Base-by-base conservation (phyloP, 495 filamentous ascomycete species). In the Aspergillus bertholletiae region DNA sequence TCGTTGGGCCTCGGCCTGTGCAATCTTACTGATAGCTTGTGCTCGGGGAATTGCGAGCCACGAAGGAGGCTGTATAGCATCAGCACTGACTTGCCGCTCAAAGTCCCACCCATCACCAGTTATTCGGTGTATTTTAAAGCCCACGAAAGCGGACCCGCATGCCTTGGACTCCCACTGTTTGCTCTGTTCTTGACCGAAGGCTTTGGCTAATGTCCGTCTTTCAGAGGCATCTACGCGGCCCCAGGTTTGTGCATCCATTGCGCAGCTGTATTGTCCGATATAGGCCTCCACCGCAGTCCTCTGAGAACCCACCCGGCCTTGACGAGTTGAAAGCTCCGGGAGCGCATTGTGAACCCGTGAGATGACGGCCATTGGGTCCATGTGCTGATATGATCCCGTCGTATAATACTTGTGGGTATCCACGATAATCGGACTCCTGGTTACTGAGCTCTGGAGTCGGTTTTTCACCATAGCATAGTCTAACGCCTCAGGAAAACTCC, bases 331-430 rank as follows among this genome's bases (percentile, higher is more conserved):
- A 13, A 62, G 51, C 0, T 58, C 52, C 9, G 5, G 15, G 0
- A 65, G 55, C 5, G 43, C 50, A 22, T 44, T 23, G 9, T 28
- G 26, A 11, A 79, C 68, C 21, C 72, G 64, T 8, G 58, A 46
- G 52, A 80, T 75, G 49, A 83, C 78, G 26, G 77, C 59, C 37
- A 74, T 70, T 5, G 81, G 80, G 13, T 65, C 59, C 51, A 74
- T 68, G 15, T 41, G 28, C 52, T 72, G 75, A 63, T 83, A 73
- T 11, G 45, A 52, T 45, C 77, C 73, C 13, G 69, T 58, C 61
- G 81, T 68, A 67, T 77, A 84, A 66, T 84, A 82, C 56, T 68
- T 70, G 61, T 83, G 80, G 34, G 80, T 81, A 53, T 84, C 81
- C 21, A 83, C 62, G 12, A 83, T 66, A 7, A 83, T 66, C 0